Conservation (phyloP, 768 basidiomycete species). For the Gymnopilus dilepis region DNA sequence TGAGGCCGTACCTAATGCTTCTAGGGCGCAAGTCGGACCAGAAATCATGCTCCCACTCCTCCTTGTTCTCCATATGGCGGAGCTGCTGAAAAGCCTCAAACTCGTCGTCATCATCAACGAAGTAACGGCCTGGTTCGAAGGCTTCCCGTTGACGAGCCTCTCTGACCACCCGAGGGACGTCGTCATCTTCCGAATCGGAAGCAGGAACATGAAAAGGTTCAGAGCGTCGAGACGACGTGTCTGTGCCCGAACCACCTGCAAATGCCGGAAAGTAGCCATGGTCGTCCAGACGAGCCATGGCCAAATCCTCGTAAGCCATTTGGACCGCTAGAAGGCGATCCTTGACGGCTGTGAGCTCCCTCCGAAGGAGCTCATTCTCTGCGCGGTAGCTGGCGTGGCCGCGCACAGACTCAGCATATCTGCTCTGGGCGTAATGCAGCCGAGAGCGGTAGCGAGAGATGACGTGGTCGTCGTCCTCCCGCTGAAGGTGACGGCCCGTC, state of each 20-base stretch:
- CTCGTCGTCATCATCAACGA: constrained; percentile 3
- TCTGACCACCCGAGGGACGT: neutral
- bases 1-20: constrained; percentile 9
- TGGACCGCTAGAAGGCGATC: constrained; percentile 30
- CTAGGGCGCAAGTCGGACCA: neutral
- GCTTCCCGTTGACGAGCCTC: neutral
- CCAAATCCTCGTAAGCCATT: constrained; percentile 26
- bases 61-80: constrained; percentile 5
- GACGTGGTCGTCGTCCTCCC: constrained; percentile 8
- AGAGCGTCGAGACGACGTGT: neutral
- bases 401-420: constrained; percentile 28
- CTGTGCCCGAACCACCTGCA: neutral
- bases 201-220: neutral
- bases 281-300: neutral
- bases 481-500: constrained; percentile 17
- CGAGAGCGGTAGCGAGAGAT: constrained; percentile 10
- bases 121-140: neutral
- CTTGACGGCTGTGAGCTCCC: constrained; percentile 25
- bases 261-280: neutral
- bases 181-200: neutral
- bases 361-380: constrained; percentile 19
- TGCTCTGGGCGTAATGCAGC: constrained; percentile 21
- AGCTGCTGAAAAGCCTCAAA: constrained; percentile 9
- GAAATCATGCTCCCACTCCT: neutral
- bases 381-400: constrained; percentile 12